Conservation (phyloP, 495 filamentous ascomycete genomes). For the Physcia stellaris region DNA sequence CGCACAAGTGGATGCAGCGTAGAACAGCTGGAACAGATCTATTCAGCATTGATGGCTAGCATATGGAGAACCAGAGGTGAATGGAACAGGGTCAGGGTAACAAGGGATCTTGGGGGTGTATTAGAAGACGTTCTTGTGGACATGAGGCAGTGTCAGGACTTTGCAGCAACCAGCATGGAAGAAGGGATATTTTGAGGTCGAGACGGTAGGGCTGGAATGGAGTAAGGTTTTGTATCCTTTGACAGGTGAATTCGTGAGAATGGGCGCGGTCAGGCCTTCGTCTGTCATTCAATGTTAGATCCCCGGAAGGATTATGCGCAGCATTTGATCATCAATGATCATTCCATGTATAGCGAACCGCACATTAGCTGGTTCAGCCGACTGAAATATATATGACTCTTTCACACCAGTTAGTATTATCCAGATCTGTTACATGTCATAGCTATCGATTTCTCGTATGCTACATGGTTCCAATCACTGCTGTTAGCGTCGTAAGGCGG, state of each 20-base stretch:
- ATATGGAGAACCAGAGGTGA: constrained; percentile 68
- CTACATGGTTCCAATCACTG: no score
- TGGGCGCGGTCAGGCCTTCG: no score
- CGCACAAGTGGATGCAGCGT: constrained; percentile 68
- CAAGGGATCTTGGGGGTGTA: constrained; percentile 40
- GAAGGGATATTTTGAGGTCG: constrained; percentile 3
- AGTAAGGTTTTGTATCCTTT: neutral
- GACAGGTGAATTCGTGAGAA: neutral
- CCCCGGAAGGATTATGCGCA: no score
- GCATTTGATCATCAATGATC: no score
- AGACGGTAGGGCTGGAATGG: neutral
- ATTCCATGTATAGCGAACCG: no score
- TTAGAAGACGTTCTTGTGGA: constrained; percentile 77
- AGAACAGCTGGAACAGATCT: constrained; percentile 90
- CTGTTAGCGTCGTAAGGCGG: no score
- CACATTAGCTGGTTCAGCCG: no score
- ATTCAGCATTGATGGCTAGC: constrained; percentile 77
- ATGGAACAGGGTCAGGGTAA: constrained; percentile 66
- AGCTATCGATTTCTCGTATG: no score
- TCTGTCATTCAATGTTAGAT: no score
- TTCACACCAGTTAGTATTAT: no score
- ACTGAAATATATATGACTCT: no score
- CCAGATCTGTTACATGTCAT: no score
- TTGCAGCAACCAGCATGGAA: constrained; percentile 22
- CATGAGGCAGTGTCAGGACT: constrained; percentile 55